Conservation (phyloP, 441 rosid genomes). For the Syzygium syzygioides region DNA sequence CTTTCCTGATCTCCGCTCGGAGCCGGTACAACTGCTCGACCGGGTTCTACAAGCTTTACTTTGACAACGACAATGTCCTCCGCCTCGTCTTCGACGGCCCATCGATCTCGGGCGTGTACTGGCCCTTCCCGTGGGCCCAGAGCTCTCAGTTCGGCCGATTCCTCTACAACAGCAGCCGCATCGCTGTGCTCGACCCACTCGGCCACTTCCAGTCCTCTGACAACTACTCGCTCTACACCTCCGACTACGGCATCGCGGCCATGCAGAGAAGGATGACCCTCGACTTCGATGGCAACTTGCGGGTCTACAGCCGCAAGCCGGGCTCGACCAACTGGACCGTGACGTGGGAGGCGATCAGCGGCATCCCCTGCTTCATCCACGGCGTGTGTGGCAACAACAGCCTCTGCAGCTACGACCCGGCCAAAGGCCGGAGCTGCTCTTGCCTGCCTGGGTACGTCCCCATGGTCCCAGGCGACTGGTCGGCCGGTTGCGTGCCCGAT, state of each 20-base stretch:
- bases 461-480: constrained; percentile 1
- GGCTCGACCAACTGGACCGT: not conserved
- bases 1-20: constrained; percentile 1
- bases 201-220: constrained; percentile 2
- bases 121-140: not conserved
- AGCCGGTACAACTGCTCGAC: not conserved
- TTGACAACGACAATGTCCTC: not conserved
- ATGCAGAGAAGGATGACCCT: constrained; percentile 2
- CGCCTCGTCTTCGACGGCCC: constrained; percentile 5
- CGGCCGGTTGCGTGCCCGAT: constrained; percentile 1
- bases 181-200: not conserved
- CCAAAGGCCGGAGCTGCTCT: constrained; percentile 11
- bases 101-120: not conserved
- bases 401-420: constrained; percentile 4
- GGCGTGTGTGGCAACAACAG: constrained; percentile 9
- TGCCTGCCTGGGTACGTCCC: constrained; percentile 7
- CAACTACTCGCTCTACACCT: not conserved
- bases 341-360: not conserved
- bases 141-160: not conserved
- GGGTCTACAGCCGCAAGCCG: constrained; percentile 4
- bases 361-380: not conserved
- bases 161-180: constrained; percentile 1
- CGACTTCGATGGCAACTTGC: constrained; percentile 5
- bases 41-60: constrained; percentile 3
- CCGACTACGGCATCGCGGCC: not conserved